phyloP scores from a whole-genome alignment of 495 filamentous ascomycete species.

The Talaromyces proteolyticus region DNA sequence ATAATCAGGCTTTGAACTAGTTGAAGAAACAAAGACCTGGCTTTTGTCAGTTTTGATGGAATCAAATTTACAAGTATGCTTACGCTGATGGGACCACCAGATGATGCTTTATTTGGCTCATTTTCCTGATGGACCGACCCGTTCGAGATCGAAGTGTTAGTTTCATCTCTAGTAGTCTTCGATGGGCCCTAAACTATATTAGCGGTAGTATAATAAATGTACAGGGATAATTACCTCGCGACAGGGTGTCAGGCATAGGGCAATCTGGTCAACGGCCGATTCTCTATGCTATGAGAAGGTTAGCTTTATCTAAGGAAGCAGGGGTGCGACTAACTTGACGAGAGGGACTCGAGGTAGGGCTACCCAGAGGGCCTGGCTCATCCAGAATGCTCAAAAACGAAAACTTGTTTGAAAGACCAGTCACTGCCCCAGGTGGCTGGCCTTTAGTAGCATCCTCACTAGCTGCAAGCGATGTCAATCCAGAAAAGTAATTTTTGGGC shows the following conservation, averaged over 20 bases:
- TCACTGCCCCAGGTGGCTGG: neutral
- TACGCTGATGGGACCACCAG: too few species aligned
- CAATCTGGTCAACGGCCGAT: neutral
- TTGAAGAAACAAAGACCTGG: too few species aligned
- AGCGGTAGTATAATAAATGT: neutral
- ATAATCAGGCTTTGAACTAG: too few species aligned
- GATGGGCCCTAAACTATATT: neutral
- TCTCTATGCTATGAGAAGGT: neutral
- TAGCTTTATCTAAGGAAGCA: neutral
- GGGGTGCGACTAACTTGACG: neutral
- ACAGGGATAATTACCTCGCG: neutral
- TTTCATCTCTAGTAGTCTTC: neutral
- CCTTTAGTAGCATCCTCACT: neutral
- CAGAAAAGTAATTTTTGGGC: too few species aligned
- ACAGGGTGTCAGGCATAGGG: neutral
- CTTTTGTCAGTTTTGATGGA: too few species aligned
- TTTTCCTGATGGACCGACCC: too few species aligned
- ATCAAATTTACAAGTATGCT: too few species aligned
- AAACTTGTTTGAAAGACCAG: neutral
- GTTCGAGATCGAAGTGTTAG: neutral
- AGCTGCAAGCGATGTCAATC: neutral
- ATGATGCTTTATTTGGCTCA: too few species aligned
- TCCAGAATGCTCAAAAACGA: slow-evolving; percentile 1
- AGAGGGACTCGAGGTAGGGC: neutral
- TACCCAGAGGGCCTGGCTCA: neutral